These are phyloP conservation scores for Fragaria ananassa DNA, from an alignment of 306 rosid species.

Conservation along the genomic window DNA sequence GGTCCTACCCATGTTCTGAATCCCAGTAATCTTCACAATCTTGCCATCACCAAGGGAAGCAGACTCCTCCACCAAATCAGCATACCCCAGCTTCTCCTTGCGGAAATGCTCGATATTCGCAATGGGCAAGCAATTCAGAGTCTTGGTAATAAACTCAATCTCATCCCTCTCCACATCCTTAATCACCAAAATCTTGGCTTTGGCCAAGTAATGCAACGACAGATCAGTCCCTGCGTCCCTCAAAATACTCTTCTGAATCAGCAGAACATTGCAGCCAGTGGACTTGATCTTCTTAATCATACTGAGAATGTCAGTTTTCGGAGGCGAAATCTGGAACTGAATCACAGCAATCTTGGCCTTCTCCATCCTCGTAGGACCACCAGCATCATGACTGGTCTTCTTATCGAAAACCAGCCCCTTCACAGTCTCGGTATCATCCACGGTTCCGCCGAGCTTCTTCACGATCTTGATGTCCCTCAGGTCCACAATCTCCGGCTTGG, in stretches of 20 bases:
- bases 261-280: slow-evolving; percentile 79
- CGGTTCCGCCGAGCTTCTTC: slow-evolving; percentile 91
- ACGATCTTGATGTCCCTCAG: slow-evolving; percentile 88
- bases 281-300: slow-evolving; percentile 92
- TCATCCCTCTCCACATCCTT: slow-evolving; percentile 98
- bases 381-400: slow-evolving; percentile 92
- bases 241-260: slow-evolving; percentile 93
- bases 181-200: slow-evolving; percentile 89
- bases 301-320: slow-evolving; percentile 81
- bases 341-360: slow-evolving; percentile 91
- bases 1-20: slow-evolving; percentile 92
- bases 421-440: slow-evolving; percentile 78
- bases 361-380: slow-evolving; percentile 93
- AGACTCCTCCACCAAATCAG: slow-evolving; percentile 91
- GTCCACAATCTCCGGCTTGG: slow-evolving; percentile 70
- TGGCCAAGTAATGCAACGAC: slow-evolving; percentile 89
- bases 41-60: slow-evolving; percentile 89
- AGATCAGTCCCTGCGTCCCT: slow-evolving; percentile 93
- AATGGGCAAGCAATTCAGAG: slow-evolving; percentile 87
- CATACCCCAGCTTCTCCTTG: slow-evolving; percentile 80
- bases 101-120: slow-evolving; percentile 90
- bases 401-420: slow-evolving; percentile 84
- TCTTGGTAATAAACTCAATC: slow-evolving; percentile 92
- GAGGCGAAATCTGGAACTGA: slow-evolving; percentile 97
- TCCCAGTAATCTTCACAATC: slow-evolving; percentile 86